Percentiles rank a stretch among this genome's conserved stretches.
Conservation (phyloP, 2,329 filamentous ascomycete species). For the Hypomyces perniciosus region DNA sequence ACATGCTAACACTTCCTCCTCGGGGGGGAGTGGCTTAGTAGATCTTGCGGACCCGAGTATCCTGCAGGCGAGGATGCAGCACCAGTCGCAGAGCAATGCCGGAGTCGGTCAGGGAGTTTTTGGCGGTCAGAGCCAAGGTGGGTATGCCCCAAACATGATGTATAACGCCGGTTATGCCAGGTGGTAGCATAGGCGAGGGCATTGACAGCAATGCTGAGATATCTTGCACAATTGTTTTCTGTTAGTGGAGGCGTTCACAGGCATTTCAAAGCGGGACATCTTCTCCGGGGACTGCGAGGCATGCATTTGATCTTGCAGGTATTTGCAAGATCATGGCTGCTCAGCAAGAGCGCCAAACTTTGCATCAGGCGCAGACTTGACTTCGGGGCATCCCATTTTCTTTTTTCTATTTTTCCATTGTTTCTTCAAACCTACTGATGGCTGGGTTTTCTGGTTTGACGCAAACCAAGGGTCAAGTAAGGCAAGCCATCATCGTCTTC, state of each 20-base stretch:
- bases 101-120: slow-evolving; percentile 86
- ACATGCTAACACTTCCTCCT: slow-evolving; percentile 99
- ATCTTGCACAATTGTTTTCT: slow-evolving; percentile 11
- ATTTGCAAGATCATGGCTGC: slow-evolving; percentile 23
- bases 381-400: slow-evolving; percentile 16
- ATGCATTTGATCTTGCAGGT: slow-evolving; percentile 28
- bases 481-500: slow-evolving; percentile 69
- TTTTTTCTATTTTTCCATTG: slow-evolving; percentile 12
- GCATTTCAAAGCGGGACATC: slow-evolving; percentile 21
- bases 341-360: slow-evolving; percentile 22
- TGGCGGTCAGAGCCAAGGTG: slow-evolving; percentile 85
- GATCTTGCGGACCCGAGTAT: slow-evolving; percentile 99
- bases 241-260: slow-evolving; percentile 19
- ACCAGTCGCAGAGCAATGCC: slow-evolving; percentile 74
- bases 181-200: slow-evolving; percentile 46
- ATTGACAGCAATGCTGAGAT: slow-evolving; percentile 5
- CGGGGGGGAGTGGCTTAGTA: slow-evolving; percentile 97
- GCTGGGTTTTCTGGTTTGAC: slow-evolving; percentile 8
- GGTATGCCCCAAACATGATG: slow-evolving; percentile 85
- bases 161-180: slow-evolving; percentile 66
- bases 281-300: slow-evolving; percentile 24
- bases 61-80: slow-evolving; percentile 94
- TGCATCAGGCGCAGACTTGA: slow-evolving; percentile 20
- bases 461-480: slow-evolving; percentile 35
- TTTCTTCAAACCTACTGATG: background rate